Percentiles rank a stretch among this genome's conserved stretches.
Evolutionary conservation across 805 yeast species (phyloP).

Genomic region (Zygosaccharomyces pseudorouxii): DNA sequence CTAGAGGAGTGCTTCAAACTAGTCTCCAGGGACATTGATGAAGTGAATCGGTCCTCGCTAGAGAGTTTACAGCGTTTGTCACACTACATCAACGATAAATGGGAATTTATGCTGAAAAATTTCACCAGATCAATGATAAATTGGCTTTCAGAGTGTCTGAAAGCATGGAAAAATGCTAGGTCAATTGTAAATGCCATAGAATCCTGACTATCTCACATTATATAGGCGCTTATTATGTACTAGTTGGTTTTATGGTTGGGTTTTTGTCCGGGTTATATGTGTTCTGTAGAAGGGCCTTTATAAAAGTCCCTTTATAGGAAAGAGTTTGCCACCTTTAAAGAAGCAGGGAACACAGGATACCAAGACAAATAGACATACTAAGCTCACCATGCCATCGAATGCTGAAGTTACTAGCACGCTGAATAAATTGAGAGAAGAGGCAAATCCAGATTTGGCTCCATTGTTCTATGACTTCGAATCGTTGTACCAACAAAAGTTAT

Average conservation of each 20-base stretch:
- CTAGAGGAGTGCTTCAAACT: slow-evolving; percentile 39
- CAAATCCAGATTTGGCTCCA: slow-evolving; percentile 59
- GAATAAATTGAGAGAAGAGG: slow-evolving; percentile 55
- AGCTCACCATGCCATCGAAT: slow-evolving; percentile 9
- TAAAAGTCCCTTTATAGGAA: background rate
- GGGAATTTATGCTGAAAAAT: slow-evolving; percentile 30
- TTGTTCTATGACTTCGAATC: slow-evolving; percentile 60
- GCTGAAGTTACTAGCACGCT: slow-evolving; percentile 31
- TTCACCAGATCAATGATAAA: slow-evolving; percentile 35
- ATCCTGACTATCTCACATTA: background rate
- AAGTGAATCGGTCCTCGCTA: slow-evolving; percentile 35
- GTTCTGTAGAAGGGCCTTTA: background rate
- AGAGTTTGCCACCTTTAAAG: slow-evolving; percentile 13
- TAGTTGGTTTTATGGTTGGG: background rate
- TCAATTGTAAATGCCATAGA: slow-evolving; percentile 8
- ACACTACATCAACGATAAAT: slow-evolving; percentile 27
- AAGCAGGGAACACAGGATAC: background rate
- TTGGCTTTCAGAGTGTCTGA: slow-evolving; percentile 37
- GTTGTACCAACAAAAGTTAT: slow-evolving; percentile 78
- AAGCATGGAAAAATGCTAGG: slow-evolving; percentile 40
- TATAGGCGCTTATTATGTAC: background rate
- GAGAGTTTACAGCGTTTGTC: slow-evolving; percentile 30
- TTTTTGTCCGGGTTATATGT: slow-evolving; percentile 4
- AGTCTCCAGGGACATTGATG: slow-evolving; percentile 35
- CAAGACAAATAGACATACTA: background rate